Evolutionary conservation across 305 asterid species (phyloP), one percentile per base, ranked within the genome.

Genomic region (Fraxinus nigra): DNA sequence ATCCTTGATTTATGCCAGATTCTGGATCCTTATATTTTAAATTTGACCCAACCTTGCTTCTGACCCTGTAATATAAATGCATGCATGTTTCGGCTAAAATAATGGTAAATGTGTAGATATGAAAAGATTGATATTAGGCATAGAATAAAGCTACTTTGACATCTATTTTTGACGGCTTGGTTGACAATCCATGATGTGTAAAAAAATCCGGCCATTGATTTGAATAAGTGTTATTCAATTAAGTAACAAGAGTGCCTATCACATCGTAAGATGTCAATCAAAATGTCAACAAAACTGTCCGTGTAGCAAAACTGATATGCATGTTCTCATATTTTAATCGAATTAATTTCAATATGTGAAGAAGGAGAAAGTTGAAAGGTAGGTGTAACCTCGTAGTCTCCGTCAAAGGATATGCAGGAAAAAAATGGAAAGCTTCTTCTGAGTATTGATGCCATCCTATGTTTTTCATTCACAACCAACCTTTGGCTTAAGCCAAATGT

Each of bases 351-450:
- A 73, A 35, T 22, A 61, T 38, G 73, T 51, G 61, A 56, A 75
- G 46, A 40, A 75, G 33, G 35, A 35, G 67, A 85, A 86, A 79
- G 81, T 81, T 78, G 84, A 85, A 89, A 85, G 83, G 85, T 72
- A 34, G 84, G 80, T 67, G 81, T 73, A 91, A 89, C 94, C 90
- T 93, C 92, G 94, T 87, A 82, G 77, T 86, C 69, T 92, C 92
- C 92, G 93, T 85, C 91, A 80, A 84, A 80, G 80, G 82, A 79
- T 78, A 65, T 80, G 72, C 54, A 73, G 61, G 79, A 77, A 88
- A 85, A 84, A 67, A 69, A 73, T 46, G 82, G 74, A 82, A 72
- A 63, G 81, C 76, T 38, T 80, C 78, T 81, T 20, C 37, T 74
- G 63, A 26, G 79, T 67, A 84, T 37, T 86, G 85, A 81, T 74